These are phyloP conservation scores for Striga asiatica DNA, from an alignment of 257 asterid genomes.

Conservation along the genomic window DNA sequence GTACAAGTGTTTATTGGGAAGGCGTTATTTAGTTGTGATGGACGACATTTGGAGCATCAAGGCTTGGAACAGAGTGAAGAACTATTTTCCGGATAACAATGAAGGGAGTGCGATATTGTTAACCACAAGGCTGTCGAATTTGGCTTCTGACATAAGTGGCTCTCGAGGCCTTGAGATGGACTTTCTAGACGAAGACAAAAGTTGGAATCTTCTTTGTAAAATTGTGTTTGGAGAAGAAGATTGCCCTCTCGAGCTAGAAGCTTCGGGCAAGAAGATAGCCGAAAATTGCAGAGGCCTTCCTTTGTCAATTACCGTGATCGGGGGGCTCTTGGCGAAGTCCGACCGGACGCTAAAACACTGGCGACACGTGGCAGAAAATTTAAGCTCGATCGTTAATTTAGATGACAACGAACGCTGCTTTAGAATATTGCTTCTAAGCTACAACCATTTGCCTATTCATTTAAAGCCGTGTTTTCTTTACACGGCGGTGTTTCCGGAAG, in stretches of 20 bases:
- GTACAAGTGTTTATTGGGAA: neutral
- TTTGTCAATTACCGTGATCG: too few relatives aligned
- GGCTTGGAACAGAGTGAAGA: neutral
- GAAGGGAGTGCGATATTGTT: neutral
- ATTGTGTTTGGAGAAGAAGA: neutral
- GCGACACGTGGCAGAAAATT: neutral
- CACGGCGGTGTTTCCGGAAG: conserved; percentile 4
- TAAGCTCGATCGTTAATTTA: neutral
- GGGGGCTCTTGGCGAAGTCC: too few relatives aligned
- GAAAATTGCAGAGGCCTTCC: conserved; percentile 1
- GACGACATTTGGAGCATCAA: neutral
- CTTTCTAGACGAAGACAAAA: neutral
- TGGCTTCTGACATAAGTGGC: neutral
- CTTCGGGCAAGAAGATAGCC: neutral
- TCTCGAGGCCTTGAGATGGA: neutral
- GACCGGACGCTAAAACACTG: neutral
- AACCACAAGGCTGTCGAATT: neutral
- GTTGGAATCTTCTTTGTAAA: neutral
- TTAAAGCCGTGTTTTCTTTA: neutral
- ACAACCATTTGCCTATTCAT: neutral
- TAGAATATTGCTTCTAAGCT: neutral
- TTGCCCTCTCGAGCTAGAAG: neutral
- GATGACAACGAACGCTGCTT: neutral
- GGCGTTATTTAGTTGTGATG: neutral
- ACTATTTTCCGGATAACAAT: neutral